These are phyloP conservation scores for Verticillium nubilum DNA, from an alignment of 2,329 filamentous ascomycete species.

Conservation along the genomic window DNA sequence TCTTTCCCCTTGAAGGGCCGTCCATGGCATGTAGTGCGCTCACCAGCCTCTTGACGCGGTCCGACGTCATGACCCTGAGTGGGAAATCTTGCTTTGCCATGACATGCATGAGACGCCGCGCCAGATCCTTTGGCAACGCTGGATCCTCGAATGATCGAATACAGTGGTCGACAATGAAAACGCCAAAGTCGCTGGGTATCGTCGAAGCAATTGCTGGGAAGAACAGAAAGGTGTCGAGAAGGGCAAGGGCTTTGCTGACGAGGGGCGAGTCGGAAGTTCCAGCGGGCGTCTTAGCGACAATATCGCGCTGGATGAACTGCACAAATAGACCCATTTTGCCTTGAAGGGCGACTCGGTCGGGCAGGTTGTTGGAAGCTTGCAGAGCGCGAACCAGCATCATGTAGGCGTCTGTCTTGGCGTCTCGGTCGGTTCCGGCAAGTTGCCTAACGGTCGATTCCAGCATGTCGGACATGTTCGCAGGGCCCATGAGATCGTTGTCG, in stretches of 20 bases:
- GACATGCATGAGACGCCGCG: constrained; percentile 75
- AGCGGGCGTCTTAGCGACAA: constrained; percentile 54
- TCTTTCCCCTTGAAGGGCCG: constrained; percentile 70
- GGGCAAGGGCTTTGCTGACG: constrained; percentile 68
- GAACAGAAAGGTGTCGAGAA: constrained; percentile 73
- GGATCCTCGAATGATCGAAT: constrained; percentile 67
- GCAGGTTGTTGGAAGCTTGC: constrained; percentile 76
- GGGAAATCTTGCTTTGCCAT: constrained; percentile 77
- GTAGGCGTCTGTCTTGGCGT: constrained; percentile 79
- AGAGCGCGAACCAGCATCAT: constrained; percentile 70
- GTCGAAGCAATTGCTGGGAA: constrained; percentile 64
- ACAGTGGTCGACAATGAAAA: constrained; percentile 75
- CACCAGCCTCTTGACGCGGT: constrained; percentile 67
- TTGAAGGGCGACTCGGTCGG: constrained; percentile 65
- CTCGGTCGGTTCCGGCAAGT: constrained; percentile 67
- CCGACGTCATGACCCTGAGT: constrained; percentile 64
- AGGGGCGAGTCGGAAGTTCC: constrained; percentile 62
- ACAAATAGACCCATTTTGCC: constrained; percentile 72
- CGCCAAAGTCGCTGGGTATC: constrained; percentile 71
- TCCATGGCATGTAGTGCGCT: constrained; percentile 67
- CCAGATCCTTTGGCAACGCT: constrained; percentile 67
- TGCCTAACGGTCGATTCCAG: constrained; percentile 79
- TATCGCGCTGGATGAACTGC: constrained; percentile 80
- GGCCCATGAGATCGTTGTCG: constrained; percentile 30
- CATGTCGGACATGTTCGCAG: constrained; percentile 67